phyloP scores from a whole-genome alignment of 441 rosid species.

The Brassica balearica region DNA sequence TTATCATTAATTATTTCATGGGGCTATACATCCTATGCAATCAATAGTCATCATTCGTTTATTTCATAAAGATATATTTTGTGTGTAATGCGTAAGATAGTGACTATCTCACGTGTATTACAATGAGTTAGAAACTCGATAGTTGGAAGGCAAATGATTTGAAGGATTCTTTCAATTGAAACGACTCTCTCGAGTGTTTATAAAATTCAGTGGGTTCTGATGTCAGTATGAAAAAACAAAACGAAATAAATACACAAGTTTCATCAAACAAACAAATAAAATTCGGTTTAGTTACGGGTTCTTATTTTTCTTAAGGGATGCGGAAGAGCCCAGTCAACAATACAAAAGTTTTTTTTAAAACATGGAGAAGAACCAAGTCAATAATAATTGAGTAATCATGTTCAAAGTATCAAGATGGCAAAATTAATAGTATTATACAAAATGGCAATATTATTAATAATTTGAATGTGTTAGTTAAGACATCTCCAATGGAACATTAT shows the following conservation, averaged over 20 bases:
- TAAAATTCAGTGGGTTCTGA: conserved; percentile 7
- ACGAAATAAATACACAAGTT: not conserved
- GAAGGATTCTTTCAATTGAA: conserved; percentile 11
- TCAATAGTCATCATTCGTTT: conserved; percentile 6
- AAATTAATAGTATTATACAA: too few relatives aligned
- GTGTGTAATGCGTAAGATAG: conserved; percentile 5
- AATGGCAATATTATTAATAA: too few relatives aligned
- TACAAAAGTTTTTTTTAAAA: not conserved
- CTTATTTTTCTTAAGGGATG: not conserved
- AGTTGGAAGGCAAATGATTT: conserved; percentile 31
- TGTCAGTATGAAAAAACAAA: not conserved
- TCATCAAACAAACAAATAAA: not conserved
- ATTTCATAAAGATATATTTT: not conserved
- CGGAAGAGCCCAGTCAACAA: not conserved
- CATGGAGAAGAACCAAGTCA: not conserved
- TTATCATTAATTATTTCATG: not conserved
- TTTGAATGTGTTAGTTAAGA: not conserved
- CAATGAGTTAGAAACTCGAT: not conserved
- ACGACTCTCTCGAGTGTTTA: not conserved
- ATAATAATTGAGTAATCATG: not conserved
- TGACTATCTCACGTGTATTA: conserved; percentile 5
- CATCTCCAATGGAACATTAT: not conserved
- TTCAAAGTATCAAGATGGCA: not conserved
- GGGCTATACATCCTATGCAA: conserved; percentile 2
- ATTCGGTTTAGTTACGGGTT: not conserved